Conservation (phyloP, 192 early-diverging fungal species). For the Neocallimastix lanati region DNA sequence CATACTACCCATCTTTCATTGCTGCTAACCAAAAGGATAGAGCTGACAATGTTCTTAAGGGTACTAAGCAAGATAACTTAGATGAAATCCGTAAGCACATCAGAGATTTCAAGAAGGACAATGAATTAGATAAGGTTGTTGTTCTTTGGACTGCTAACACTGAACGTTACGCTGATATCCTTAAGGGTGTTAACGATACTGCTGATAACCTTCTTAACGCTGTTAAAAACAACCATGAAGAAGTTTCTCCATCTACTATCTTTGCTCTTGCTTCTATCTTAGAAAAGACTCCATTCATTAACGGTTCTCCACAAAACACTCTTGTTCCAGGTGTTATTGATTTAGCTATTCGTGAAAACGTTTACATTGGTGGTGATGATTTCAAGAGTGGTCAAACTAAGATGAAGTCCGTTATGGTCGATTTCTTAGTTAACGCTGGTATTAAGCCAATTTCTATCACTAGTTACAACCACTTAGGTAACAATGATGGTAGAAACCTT, state of each 20-base stretch:
- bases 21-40: constrained; percentile 95
- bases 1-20: constrained; percentile 99
- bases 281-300: constrained; percentile 91
- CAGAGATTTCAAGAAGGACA: constrained; percentile 73
- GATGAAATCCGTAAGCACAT: constrained; percentile 90
- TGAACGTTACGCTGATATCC: constrained; percentile 71
- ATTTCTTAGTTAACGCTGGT: constrained; percentile 95
- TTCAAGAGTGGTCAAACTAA: constrained; percentile 99
- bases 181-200: constrained; percentile 90
- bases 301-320: constrained; percentile 98
- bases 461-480: constrained; percentile 59
- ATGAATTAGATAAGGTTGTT: constrained; percentile 80
- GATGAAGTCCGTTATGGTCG: constrained; percentile 95
- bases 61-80: constrained; percentile 75
- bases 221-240: constrained; percentile 62
- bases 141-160: constrained; percentile 99
- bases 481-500: constrained; percentile 99
- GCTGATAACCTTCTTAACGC: constrained; percentile 76
- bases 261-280: constrained; percentile 92
- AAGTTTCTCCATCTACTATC: constrained; percentile 88
- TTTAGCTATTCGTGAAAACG: constrained; percentile 69
- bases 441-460: constrained; percentile 89
- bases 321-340: constrained; percentile 89
- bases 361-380: constrained; percentile 95
- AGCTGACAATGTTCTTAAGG: constrained; percentile 76